Conservation (phyloP, 2,329 filamentous ascomycete genomes). For the Arthrinium phaeospermum region DNA sequence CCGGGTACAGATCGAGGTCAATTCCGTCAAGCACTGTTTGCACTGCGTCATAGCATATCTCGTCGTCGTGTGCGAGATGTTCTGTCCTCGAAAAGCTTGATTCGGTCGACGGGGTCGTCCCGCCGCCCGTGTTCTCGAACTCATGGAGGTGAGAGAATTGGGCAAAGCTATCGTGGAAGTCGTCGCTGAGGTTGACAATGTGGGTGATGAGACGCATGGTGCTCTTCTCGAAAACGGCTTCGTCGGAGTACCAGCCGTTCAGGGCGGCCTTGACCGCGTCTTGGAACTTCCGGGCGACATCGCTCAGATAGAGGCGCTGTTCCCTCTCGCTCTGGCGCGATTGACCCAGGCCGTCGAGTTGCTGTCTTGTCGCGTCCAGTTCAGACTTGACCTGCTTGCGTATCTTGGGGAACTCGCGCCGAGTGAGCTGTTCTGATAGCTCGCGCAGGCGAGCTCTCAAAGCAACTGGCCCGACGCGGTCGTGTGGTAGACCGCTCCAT, state of each 20-base stretch:
- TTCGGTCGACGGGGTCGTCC: neutral
- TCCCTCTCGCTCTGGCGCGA: slow-evolving; percentile 33
- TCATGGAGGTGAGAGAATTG: slow-evolving; percentile 25
- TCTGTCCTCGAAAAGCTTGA: neutral
- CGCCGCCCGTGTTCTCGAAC: slow-evolving; percentile 21
- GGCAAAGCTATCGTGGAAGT: slow-evolving; percentile 25
- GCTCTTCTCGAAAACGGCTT: slow-evolving; percentile 27
- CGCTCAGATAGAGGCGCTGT: slow-evolving; percentile 44
- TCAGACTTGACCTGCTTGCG: slow-evolving; percentile 32
- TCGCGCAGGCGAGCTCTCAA: slow-evolving; percentile 39
- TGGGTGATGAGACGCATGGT: slow-evolving; percentile 31
- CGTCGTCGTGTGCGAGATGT: neutral
- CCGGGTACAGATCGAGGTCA: neutral
- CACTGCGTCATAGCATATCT: neutral
- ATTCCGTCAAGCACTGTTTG: neutral
- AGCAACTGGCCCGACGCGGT: slow-evolving; percentile 38
- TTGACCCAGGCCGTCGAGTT: slow-evolving; percentile 39
- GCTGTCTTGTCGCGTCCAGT: slow-evolving; percentile 23
- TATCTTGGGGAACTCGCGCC: slow-evolving; percentile 39
- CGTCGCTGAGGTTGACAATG: slow-evolving; percentile 29
- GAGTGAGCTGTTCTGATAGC: slow-evolving; percentile 43
- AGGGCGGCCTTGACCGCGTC: slow-evolving; percentile 37
- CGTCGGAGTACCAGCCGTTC: slow-evolving; percentile 41
- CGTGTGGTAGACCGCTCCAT: slow-evolving; percentile 34
- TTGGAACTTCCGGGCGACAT: slow-evolving; percentile 37